Evolutionary conservation across 2,329 filamentous ascomycete species (phyloP), one percentile per base, ranked within the genome.

Genomic region (Periconia digitata): DNA sequence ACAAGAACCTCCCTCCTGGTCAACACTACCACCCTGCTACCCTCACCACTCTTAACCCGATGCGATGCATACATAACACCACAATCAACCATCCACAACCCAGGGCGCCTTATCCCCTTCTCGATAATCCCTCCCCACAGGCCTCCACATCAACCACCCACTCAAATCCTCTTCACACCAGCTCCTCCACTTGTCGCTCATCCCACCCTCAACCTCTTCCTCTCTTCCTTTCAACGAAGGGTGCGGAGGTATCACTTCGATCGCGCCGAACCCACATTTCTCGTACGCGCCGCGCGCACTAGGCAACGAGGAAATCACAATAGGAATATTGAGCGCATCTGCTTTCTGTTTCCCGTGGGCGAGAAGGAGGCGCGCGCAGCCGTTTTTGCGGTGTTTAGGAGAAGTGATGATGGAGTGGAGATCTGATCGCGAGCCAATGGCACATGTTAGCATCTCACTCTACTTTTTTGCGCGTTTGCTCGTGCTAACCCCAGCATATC

Each of bases 341-440:
- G 49, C 71, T n/a, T 72, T 63, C 1, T 62, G 56, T 3, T 60
- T 68, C 6, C 73, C 72, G 63, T 70, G 74, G 17, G 66, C 59
- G 22, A 75, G 55, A 27, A 74, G 57, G 40, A 70, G 60, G 3
- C 63, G 49, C 6, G 67, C 72, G 6, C 61, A 61, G 2, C 72
- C 72, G 8, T 66, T 64, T 7, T 61, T 53, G 8, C 70, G 63
- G 44, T 72, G 61, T 0, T 53, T 52, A 0, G 69, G 68, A 36
- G 52, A 32, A 2, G 61, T 58, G 13, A 49, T 36, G 15, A 63
- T 40, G 3, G 54, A 54, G 13, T 41, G 41, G 2, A 61, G 55
- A 37, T 63, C 55, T 62, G 17, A 27, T 32, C 3, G 5, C 3
- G 27, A n/a, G n/a, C n/a, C n/a, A n/a, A n/a, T n/a, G n/a, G n/a